A percentile compares a stretch with the other conserved stretches of the same genome.
phyloP scores from a whole-genome alignment of 2,329 filamentous ascomycete genomes.

The Metarhizium robertsii region DNA sequence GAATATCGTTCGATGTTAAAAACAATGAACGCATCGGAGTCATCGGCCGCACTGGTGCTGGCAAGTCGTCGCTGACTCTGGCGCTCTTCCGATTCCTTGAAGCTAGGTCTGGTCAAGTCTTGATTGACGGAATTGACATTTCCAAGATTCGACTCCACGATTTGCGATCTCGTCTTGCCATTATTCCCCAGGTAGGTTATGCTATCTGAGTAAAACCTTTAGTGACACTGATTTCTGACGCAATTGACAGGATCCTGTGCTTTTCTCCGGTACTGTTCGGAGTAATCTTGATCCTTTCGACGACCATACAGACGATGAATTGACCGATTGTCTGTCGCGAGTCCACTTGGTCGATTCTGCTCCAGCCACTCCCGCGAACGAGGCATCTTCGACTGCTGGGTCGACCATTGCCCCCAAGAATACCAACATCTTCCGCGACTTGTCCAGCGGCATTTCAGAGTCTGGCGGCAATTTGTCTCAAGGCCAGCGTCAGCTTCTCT shows the following conservation, averaged over 20 bases:
- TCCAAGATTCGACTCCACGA: conserved; percentile 61
- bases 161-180: conserved; percentile 64
- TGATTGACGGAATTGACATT: conserved; percentile 67
- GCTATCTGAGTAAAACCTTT: background rate
- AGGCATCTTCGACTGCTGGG: conserved; percentile 25
- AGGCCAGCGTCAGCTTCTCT: conserved; percentile 68
- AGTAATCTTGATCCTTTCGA: conserved; percentile 71
- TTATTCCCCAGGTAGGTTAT: conserved; percentile 55
- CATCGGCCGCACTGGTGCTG: conserved; percentile 68
- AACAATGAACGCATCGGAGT: conserved; percentile 65
- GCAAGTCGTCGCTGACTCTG: conserved; percentile 67
- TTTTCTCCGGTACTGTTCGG: conserved; percentile 71
- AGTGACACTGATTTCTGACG: background rate
- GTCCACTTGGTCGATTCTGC: conserved; percentile 54
- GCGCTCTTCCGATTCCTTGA: conserved; percentile 73
- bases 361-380: conserved; percentile 27
- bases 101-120: conserved; percentile 53
- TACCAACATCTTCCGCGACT: conserved; percentile 54
- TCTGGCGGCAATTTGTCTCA: conserved; percentile 68
- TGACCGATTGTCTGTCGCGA: conserved; percentile 59
- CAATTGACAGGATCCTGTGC: conserved; percentile 55
- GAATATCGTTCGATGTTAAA: conserved; percentile 56
- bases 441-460: conserved; percentile 57
- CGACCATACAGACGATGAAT: conserved; percentile 57
- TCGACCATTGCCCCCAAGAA: conserved; percentile 35